Base-by-base conservation (phyloP, 2,329 filamentous ascomycete genomes). In the Biscogniauxia mediterranea region DNA sequence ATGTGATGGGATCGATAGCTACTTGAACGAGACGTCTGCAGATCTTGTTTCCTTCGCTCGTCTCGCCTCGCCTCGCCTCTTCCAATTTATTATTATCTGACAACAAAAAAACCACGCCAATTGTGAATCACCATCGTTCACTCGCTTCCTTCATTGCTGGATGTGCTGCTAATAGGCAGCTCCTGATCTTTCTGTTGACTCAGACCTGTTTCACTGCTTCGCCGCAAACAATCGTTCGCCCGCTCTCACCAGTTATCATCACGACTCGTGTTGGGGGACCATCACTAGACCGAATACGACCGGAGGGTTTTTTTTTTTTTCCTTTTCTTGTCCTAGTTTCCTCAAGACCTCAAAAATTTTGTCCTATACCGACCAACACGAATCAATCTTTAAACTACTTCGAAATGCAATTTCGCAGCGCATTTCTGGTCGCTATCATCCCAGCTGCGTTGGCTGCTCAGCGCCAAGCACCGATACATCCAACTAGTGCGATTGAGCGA, bases 391-490 rank as follows among this genome's bases (percentile, higher is more conserved):
- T 46, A 59, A 25, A 61, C 3, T 20, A 50, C 57, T 23, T 49
- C 57, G 69, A 55, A 58, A 72, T 72, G 70, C 70, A 62, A 61
- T 59, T 71, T 61, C 58, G 60, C 59, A 25, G 60, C 57, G 32
- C 66, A 32, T 52, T 67, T 53, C 21, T 66, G 55, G 60, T 57
- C 25, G 64, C 63, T 23, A 46, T 61, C 52, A 54, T 67, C 54
- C 62, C 63, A 23, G 56, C 53, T 17, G 64, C 64, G n/a, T 49
- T 66, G 32, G 59, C 60, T 56, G 61, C 63, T 52, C 69, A 66
- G 26, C 66, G 64, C 54, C 63, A 61, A 58, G 61, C 66, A 11
- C 23, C 66, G 25, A 61, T 63, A 58, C 68, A 68, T 42, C 60
- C 67, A 8, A 63, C 64, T 23, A 68, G 61, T 17, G 52, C 55